Conservation (phyloP, 148 eudicot genomes). For the Rheum nobile region DNA sequence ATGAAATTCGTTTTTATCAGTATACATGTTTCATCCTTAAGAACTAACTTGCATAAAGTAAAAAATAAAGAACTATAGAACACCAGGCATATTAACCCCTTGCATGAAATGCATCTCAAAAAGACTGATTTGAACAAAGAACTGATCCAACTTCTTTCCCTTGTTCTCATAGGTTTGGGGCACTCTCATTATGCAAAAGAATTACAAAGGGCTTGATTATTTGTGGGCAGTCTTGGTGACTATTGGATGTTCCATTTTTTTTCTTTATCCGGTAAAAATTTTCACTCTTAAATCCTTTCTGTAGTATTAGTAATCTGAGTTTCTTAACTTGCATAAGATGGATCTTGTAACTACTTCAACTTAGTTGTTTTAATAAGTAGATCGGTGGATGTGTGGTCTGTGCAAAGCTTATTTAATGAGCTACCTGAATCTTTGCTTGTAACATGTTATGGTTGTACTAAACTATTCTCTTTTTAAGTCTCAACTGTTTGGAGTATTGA, state of each 20-base stretch:
- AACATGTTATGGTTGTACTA: background rate
- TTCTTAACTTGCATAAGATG: background rate
- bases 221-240: constrained; percentile 70
- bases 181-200: constrained; percentile 83
- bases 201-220: constrained; percentile 84
- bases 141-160: background rate
- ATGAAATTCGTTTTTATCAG: too few species aligned
- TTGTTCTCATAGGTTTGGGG: constrained; percentile 70
- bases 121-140: background rate
- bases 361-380: too few species aligned
- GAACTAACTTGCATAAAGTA: background rate
- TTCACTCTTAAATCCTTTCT: background rate
- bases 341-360: too few species aligned
- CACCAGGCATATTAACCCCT: background rate
- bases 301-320: background rate
- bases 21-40: background rate
- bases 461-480: background rate
- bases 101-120: background rate
- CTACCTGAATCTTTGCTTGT: background rate
- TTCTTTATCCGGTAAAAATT: constrained; percentile 63
- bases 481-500: background rate
- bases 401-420: background rate
- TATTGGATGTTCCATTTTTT: constrained; percentile 73
- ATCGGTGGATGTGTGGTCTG: too few species aligned
- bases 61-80: background rate